phyloP scores from a whole-genome alignment of 1,139 yeast species.

The Nadsonia commutata region DNA sequence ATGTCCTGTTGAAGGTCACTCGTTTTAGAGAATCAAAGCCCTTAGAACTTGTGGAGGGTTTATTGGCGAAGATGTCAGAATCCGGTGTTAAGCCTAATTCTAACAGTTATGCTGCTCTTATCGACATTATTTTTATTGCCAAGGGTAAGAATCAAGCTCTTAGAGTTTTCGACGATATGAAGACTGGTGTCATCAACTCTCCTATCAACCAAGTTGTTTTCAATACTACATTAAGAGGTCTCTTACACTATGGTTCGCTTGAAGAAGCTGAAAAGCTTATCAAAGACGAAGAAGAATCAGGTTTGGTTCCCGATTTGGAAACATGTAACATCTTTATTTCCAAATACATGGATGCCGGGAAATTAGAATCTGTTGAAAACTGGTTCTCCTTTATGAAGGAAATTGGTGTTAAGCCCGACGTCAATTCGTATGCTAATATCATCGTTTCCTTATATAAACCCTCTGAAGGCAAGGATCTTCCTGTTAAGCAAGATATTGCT shows the following conservation, averaged over 20 bases:
- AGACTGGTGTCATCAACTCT: background rate
- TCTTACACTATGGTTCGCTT: background rate
- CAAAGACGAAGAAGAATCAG: background rate
- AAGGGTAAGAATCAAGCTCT: background rate
- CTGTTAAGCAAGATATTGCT: background rate
- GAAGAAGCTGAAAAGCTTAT: background rate
- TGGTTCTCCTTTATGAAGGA: background rate
- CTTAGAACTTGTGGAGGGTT: background rate
- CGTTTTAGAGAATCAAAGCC: background rate
- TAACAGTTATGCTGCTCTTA: background rate
- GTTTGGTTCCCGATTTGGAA: background rate
- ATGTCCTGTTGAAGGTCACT: background rate
- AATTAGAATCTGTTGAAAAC: background rate
- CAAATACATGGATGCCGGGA: background rate
- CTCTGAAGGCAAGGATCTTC: background rate
- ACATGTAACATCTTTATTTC: background rate
- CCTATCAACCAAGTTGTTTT: background rate
- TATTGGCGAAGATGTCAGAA: background rate
- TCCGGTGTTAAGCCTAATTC: background rate
- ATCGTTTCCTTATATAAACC: background rate
- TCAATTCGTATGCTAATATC: background rate
- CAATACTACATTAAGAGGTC: background rate
- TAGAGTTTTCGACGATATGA: background rate
- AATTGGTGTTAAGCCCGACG: background rate
- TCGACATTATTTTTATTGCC: background rate